These are phyloP conservation scores for Aspergillus niger DNA, from an alignment of 2,329 filamentous ascomycete genomes.

Conservation along the genomic window DNA sequence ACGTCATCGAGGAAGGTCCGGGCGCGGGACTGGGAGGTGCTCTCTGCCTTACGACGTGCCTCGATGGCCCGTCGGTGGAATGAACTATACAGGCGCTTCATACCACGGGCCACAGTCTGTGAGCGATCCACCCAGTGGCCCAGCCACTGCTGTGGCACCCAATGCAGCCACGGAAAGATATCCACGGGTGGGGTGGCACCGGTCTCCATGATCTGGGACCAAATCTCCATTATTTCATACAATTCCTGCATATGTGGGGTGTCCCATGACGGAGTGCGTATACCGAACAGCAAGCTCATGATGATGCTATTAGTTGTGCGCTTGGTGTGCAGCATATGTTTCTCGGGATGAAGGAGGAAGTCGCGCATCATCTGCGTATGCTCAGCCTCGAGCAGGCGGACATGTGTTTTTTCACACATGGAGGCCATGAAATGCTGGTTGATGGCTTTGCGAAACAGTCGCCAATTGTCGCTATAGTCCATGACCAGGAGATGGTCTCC, in stretches of 20 bases:
- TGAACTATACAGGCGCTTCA: background rate
- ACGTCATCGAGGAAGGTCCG: no score
- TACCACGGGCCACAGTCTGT: background rate
- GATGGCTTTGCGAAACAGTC: slow-evolving; percentile 49
- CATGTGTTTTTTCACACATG: slow-evolving; percentile 47
- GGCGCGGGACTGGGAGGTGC: no score
- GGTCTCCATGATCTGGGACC: slow-evolving; percentile 49
- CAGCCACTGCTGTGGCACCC: background rate
- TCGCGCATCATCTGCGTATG: slow-evolving; percentile 52
- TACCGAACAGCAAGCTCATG: slow-evolving; percentile 20
- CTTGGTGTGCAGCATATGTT: slow-evolving; percentile 52
- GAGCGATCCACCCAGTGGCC: background rate
- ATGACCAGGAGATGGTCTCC: slow-evolving; percentile 53
- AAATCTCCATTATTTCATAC: slow-evolving; percentile 44
- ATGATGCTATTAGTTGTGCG: slow-evolving; percentile 54
- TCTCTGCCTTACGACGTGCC: no score
- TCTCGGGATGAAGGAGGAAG: slow-evolving; percentile 42
- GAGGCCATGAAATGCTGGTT: slow-evolving; percentile 51
- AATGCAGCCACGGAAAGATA: slow-evolving; percentile 39
- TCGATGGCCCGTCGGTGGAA: no score
- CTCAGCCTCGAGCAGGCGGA: slow-evolving; percentile 51
- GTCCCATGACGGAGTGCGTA: slow-evolving; percentile 33
- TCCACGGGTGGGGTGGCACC: slow-evolving; percentile 55
- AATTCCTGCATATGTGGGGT: slow-evolving; percentile 40
- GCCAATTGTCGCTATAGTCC: slow-evolving; percentile 51